Conservation (phyloP, 345 rosid genomes). For the Linum trigynum region DNA sequence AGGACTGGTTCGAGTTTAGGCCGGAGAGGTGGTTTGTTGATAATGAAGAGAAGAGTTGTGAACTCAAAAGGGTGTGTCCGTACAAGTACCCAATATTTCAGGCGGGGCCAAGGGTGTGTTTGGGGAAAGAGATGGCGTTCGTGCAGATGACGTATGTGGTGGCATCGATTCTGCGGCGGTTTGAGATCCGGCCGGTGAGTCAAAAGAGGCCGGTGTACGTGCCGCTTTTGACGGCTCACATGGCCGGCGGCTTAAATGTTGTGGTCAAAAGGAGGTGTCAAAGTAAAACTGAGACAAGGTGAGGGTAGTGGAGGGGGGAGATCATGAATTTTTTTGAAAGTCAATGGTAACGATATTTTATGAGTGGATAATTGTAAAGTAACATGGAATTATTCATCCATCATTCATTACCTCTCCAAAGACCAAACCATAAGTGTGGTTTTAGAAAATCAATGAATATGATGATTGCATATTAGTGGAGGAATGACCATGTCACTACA, state of each 20-base stretch:
- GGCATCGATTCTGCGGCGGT: constrained; percentile 24
- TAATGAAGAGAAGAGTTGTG: constrained; percentile 10
- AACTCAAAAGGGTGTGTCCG: constrained; percentile 12
- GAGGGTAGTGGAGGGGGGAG: too few relatives aligned
- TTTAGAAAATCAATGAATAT: neutral
- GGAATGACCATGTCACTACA: neutral
- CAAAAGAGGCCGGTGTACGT: constrained; percentile 15
- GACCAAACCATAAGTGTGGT: neutral
- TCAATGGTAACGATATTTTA: neutral
- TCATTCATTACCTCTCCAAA: neutral
- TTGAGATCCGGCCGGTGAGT: constrained; percentile 16
- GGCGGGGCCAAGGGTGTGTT: constrained; percentile 70
- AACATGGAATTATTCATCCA: neutral
- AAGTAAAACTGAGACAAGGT: too few relatives aligned
- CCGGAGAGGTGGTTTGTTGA: constrained; percentile 28
- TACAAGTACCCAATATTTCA: constrained; percentile 60
- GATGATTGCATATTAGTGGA: neutral
- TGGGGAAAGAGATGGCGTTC: constrained; percentile 74
- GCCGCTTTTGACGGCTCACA: constrained; percentile 25
- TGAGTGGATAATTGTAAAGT: neutral
- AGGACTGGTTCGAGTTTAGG: constrained; percentile 18
- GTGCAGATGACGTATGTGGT: constrained; percentile 56
- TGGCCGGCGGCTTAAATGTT: constrained; percentile 28
- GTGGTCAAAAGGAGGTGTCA: constrained; percentile 10
- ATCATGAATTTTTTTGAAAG: neutral